Evolutionary conservation across 148 eudicot genomes (phyloP).

Genomic region (Rhododendron ferrugineum): DNA sequence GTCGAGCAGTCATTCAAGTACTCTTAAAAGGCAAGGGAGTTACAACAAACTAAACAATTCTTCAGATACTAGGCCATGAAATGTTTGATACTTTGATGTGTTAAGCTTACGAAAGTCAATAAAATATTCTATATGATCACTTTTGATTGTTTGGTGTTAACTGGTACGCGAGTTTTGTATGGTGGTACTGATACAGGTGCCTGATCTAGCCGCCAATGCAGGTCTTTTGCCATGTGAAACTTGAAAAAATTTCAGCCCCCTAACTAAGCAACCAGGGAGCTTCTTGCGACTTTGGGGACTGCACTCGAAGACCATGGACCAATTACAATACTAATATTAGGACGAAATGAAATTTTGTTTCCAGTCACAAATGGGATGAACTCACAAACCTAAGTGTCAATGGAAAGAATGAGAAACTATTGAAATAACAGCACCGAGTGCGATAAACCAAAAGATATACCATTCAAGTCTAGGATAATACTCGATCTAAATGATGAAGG

Average conservation of each 20-base stretch:
- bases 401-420: background rate
- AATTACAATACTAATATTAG: background rate
- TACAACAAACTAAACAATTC: background rate
- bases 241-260: background rate
- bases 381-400: background rate
- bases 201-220: background rate
- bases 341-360: background rate
- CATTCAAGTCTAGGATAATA: background rate
- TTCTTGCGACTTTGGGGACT: background rate
- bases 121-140: background rate
- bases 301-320: background rate
- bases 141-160: background rate
- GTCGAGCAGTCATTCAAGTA: background rate
- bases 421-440: background rate
- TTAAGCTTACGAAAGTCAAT: background rate
- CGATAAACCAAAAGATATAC: background rate
- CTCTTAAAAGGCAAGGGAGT: background rate
- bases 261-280: background rate
- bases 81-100: background rate
- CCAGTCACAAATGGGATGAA: conserved; percentile 4
- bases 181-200: background rate
- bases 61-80: background rate
- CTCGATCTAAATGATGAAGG: background rate
- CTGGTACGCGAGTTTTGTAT: background rate
- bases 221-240: background rate